These are phyloP conservation scores for Penicillium sp. DNA, from an alignment of 2,329 filamentous ascomycete species.

Conservation along the genomic window DNA sequence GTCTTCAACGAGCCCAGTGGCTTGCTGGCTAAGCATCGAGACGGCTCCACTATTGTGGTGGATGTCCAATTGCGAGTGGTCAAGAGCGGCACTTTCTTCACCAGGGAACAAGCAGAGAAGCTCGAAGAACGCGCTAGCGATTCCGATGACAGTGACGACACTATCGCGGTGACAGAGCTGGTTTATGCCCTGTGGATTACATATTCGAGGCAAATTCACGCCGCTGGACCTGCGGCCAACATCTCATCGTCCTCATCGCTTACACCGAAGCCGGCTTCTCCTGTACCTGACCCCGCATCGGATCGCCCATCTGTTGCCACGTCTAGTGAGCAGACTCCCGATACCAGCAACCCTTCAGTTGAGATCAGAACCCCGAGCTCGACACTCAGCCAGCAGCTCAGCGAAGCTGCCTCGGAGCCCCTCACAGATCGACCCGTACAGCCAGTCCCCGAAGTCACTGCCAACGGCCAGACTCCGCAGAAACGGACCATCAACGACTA, in stretches of 20 bases:
- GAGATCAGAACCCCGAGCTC: conserved; percentile 42
- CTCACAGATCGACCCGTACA: conserved; percentile 42
- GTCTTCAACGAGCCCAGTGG: conserved; percentile 81
- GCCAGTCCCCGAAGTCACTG: conserved; percentile 28
- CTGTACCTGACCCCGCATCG: conserved; percentile 72
- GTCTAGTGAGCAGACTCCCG: conserved; percentile 18
- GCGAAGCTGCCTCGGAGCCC: conserved; percentile 47
- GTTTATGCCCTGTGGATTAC: conserved; percentile 97
- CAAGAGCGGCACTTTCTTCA: conserved; percentile 70
- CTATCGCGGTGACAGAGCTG: conserved; percentile 62
- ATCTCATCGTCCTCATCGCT: conserved; percentile 53
- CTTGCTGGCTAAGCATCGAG: conserved; percentile 77
- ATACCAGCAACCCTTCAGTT: conserved; percentile 26
- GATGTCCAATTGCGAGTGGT: conserved; percentile 97
- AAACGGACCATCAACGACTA: conserved; percentile 92
- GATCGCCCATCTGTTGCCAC: conserved; percentile 57
- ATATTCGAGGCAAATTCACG: conserved; percentile 88
- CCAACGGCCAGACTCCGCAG: conserved; percentile 33
- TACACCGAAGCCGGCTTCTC: conserved; percentile 62
- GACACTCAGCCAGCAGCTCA: conserved; percentile 50
- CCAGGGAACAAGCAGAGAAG: conserved; percentile 57
- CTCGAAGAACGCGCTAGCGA: conserved; percentile 61
- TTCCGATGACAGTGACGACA: conserved; percentile 40
- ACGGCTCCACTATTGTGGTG: conserved; percentile 86
- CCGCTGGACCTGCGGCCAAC: conserved; percentile 59